phyloP scores from a whole-genome alignment of 192 early-diverging fungal species.

The Backusella australiensis region DNA sequence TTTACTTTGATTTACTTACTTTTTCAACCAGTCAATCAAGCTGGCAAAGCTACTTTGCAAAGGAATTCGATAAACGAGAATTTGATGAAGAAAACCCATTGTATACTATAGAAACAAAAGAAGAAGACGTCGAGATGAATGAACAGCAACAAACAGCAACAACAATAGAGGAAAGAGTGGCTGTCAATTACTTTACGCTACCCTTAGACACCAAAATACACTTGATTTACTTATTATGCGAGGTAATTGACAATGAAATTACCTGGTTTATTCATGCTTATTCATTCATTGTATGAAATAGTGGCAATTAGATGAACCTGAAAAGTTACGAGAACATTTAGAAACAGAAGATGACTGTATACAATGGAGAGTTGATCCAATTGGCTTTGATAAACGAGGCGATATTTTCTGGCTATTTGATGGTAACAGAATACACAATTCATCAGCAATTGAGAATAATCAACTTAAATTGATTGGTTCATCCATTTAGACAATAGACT shows the following conservation, averaged over 20 bases:
- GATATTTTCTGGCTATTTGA: conserved; percentile 80
- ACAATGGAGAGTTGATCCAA: conserved; percentile 73
- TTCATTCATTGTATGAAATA: conserved; percentile 32
- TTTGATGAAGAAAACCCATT: conserved; percentile 40
- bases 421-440: conserved; percentile 42
- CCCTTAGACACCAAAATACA: conserved; percentile 39
- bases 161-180: not conserved
- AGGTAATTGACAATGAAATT: conserved; percentile 32
- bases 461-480: not conserved
- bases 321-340: conserved; percentile 54
- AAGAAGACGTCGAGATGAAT: not conserved
- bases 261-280: conserved; percentile 11
- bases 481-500: conserved; percentile 63
- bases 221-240: conserved; percentile 44
- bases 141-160: not conserved
- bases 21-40: conserved; percentile 12
- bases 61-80: conserved; percentile 30
- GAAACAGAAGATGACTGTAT: conserved; percentile 55
- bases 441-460: not conserved
- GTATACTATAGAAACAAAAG: not conserved
- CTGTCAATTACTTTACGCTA: conserved; percentile 38
- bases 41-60: conserved; percentile 25
- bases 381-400: conserved; percentile 66
- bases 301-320: conserved; percentile 73
- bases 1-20: not conserved